Evolutionary conservation across 2,329 filamentous ascomycete genomes (phyloP).

Genomic region (Sordariomycetes sp.): DNA sequence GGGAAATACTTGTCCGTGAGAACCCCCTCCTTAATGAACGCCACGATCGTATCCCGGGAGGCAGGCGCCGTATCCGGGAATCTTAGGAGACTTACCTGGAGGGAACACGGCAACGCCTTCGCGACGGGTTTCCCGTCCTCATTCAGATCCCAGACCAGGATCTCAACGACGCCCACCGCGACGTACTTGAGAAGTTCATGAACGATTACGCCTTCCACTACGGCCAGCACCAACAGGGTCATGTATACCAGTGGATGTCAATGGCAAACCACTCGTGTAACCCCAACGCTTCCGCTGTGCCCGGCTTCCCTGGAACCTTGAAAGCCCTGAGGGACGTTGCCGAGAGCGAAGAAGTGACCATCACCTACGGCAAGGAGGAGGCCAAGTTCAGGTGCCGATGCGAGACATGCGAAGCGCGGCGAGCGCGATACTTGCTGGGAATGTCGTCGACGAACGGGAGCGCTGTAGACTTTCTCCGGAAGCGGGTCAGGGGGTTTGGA

Average conservation of each 20-base stretch:
- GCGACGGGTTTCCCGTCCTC: neutral
- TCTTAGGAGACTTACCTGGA: constrained; percentile 2
- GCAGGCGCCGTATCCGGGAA: neutral
- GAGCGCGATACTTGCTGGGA: neutral
- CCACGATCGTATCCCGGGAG: constrained; percentile 10
- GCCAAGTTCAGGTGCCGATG: constrained; percentile 9
- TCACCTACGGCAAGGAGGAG: constrained; percentile 7
- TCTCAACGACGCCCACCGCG: neutral
- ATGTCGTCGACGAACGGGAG: neutral
- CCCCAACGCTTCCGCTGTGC: neutral
- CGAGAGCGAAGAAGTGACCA: neutral
- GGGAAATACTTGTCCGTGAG: neutral
- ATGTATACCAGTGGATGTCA: constrained; percentile 5
- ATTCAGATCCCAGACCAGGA: neutral
- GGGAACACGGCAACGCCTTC: neutral
- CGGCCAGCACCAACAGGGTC: constrained; percentile 15
- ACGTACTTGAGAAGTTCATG: constrained; percentile 1
- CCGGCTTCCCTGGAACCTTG: neutral
- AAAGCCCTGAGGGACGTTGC: constrained; percentile 8
- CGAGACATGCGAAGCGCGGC: neutral
- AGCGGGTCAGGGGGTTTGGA: neutral
- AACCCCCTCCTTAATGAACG: constrained; percentile 17
- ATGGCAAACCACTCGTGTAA: neutral
- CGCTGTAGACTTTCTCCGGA: neutral
- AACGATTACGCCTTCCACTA: constrained; percentile 1